Conservation (phyloP, 1,284 basidiomycete genomes). For the Stereum hirsutum region DNA sequence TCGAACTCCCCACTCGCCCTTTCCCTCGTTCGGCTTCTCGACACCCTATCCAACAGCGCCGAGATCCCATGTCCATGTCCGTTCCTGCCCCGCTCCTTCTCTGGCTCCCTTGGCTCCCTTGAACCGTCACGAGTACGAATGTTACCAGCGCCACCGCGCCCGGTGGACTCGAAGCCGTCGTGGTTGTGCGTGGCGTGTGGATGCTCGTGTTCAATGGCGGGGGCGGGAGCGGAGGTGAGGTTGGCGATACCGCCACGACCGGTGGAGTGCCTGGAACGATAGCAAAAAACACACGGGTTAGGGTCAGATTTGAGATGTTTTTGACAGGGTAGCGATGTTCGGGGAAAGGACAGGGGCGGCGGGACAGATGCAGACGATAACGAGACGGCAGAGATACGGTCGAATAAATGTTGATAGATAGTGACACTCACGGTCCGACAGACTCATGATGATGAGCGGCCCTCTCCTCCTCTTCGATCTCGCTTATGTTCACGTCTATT, state of each 20-base stretch:
- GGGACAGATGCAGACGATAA: background rate
- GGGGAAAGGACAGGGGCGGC: background rate
- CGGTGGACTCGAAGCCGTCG: constrained; percentile 34
- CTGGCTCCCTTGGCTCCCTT: constrained; percentile 17
- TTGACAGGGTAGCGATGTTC: too few species aligned
- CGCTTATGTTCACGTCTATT: constrained; percentile 17
- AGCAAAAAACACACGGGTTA: too few species aligned
- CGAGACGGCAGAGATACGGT: background rate
- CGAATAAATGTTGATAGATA: background rate
- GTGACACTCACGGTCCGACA: constrained; percentile 4
- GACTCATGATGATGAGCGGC: constrained; percentile 21
- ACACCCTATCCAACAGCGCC: constrained; percentile 3
- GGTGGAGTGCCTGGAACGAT: constrained; percentile 54
- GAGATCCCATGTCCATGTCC: constrained; percentile 1
- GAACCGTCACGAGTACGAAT: constrained; percentile 39
- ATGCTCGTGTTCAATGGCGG: constrained; percentile 32
- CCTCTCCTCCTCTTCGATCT: constrained; percentile 36
- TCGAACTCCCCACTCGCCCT: background rate
- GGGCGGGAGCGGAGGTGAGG: constrained; percentile 24
- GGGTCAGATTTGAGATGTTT: too few species aligned
- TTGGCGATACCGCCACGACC: constrained; percentile 70
- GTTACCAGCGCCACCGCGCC: constrained; percentile 69
- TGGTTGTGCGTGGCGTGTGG: constrained; percentile 8
- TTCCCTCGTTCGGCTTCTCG: background rate
- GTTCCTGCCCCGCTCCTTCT: background rate